Percentiles rank a stretch among this genome's conserved stretches.
These are phyloP conservation scores for Suillus subalutaceus DNA, from an alignment of 768 basidiomycete genomes.

Conservation along the genomic window DNA sequence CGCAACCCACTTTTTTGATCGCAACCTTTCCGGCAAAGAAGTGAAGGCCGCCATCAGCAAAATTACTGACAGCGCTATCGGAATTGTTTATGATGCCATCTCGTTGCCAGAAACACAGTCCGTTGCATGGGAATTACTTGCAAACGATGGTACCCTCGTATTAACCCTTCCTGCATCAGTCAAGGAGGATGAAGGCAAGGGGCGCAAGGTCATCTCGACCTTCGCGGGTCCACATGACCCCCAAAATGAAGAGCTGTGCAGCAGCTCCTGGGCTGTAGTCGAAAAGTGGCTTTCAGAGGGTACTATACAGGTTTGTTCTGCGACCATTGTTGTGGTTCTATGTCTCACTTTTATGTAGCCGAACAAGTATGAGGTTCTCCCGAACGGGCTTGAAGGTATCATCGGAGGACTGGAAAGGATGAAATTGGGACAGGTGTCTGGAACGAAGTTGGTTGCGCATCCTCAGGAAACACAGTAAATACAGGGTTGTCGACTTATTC, in stretches of 20 bases:
- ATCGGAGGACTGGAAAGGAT: conserved; percentile 38
- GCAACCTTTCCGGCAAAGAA: conserved; percentile 22
- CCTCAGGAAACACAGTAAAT: conserved; percentile 40
- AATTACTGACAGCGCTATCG: conserved; percentile 28
- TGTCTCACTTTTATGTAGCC: conserved; percentile 32
- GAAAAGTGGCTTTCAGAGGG: conserved; percentile 31
- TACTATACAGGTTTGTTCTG: conserved; percentile 25
- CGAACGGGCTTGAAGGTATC: conserved; percentile 43
- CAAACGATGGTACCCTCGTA: conserved; percentile 36
- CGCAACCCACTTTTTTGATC: conserved; percentile 44
- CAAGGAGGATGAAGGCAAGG: conserved; percentile 25
- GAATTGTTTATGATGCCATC: conserved; percentile 35
- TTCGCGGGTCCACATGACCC: conserved; percentile 24
- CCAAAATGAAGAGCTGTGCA: conserved; percentile 23
- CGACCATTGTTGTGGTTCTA: background rate
- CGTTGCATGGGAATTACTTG: conserved; percentile 35
- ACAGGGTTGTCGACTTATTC: background rate
- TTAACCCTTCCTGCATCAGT: conserved; percentile 27
- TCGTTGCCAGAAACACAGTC: conserved; percentile 38
- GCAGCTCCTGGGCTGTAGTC: conserved; percentile 22
- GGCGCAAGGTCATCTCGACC: conserved; percentile 25
- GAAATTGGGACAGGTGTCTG: conserved; percentile 41
- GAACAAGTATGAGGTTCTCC: conserved; percentile 43
- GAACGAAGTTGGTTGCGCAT: conserved; percentile 44
- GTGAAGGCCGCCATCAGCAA: conserved; percentile 26